phyloP scores from a whole-genome alignment of 1,284 basidiomycete genomes.

The Ceratorhiza oryzae-sativae region DNA sequence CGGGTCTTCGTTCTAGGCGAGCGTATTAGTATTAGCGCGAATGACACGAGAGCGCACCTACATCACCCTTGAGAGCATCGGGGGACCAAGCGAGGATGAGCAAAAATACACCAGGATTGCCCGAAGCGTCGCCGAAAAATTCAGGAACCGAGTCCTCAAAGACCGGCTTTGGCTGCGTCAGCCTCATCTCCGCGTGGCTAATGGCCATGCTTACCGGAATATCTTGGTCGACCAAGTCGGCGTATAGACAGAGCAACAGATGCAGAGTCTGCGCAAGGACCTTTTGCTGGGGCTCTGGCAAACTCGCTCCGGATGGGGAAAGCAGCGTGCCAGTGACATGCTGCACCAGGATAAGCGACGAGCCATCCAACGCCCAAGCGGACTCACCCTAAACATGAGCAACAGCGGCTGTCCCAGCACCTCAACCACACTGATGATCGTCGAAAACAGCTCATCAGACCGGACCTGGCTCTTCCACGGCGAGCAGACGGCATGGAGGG shows the following conservation, averaged over 20 bases:
- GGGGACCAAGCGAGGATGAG: conserved; percentile 83
- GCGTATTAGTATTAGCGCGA: conserved; percentile 33
- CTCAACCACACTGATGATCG: conserved; percentile 91
- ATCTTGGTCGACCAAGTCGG: conserved; percentile 95
- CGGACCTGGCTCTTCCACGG: conserved; percentile 92
- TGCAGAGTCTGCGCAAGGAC: conserved; percentile 77
- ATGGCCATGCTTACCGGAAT: conserved; percentile 61
- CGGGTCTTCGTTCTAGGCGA: conserved; percentile 76
- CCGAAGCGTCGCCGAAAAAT: conserved; percentile 67
- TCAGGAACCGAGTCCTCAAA: conserved; percentile 89
- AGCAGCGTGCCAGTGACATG: conserved; percentile 20
- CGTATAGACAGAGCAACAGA: conserved; percentile 85
- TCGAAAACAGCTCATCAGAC: conserved; percentile 84
- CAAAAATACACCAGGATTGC: conserved; percentile 70
- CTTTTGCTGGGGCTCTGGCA: conserved; percentile 2
- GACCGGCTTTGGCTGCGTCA: conserved; percentile 59
- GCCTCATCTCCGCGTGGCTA: neutral
- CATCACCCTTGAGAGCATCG: conserved; percentile 71
- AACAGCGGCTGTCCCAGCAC: conserved; percentile 88
- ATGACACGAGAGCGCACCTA: conserved; percentile 53
- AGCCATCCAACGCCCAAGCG: too few species aligned
- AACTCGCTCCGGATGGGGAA: neutral
- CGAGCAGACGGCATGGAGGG: conserved; percentile 94
- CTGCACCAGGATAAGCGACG: conserved; percentile 38
- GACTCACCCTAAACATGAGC: conserved; percentile 75